Percentiles rank a stretch among this genome's conserved stretches.
Evolutionary conservation across 2,329 filamentous ascomycete species (phyloP).

Genomic region (Colletotrichum costaricense): DNA sequence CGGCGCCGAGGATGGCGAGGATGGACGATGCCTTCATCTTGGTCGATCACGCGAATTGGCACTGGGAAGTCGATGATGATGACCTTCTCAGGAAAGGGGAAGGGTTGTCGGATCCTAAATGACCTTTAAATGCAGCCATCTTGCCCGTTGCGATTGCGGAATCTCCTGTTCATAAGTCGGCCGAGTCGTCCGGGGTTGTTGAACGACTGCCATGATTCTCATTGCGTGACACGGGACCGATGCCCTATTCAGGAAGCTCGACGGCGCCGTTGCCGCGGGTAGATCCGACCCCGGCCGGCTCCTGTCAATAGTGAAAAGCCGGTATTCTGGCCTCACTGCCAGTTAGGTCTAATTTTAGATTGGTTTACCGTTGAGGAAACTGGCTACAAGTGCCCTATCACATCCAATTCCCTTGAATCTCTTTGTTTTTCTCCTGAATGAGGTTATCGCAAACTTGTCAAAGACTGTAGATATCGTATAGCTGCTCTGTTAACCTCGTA

Average conservation of each 20-base stretch:
- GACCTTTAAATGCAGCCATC: neutral
- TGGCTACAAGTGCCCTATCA: no score
- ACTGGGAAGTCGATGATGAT: neutral
- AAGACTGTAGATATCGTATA: neutral
- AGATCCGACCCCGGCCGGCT: constrained; percentile 30
- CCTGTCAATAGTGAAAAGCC: neutral
- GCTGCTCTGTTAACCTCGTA: neutral
- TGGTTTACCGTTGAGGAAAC: no score
- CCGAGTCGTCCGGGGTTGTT: neutral
- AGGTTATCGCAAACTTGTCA: no score
- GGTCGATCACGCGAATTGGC: neutral
- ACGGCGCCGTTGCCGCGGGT: constrained; percentile 16
- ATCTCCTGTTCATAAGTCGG: constrained; percentile 13
- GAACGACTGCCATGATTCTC: neutral
- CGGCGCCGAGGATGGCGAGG: constrained; percentile 12
- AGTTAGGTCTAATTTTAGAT: neutral
- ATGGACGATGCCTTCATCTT: constrained; percentile 23
- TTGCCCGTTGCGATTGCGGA: neutral
- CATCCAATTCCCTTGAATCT: no score
- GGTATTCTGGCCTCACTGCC: neutral
- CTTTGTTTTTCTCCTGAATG: no score
- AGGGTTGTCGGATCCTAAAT: no score
- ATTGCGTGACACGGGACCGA: constrained; percentile 27
- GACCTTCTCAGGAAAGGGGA: neutral
- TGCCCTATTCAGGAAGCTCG: constrained; percentile 29